Conservation (phyloP, 2,329 filamentous ascomycete species). For the Hypoxylon sp. region DNA sequence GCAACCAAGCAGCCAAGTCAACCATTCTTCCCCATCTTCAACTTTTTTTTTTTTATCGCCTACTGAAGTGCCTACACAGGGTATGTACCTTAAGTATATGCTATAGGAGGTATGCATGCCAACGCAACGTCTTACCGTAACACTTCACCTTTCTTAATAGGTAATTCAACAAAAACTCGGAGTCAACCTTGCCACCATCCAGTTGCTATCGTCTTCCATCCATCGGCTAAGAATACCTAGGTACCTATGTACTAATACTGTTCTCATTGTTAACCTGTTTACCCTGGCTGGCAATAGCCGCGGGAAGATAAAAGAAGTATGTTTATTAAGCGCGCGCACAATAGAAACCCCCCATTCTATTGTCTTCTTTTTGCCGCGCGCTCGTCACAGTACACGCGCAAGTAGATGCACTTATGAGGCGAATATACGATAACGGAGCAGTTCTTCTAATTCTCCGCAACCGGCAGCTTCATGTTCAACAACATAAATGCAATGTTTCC, state of each 20-base stretch:
- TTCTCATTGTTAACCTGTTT: not conserved
- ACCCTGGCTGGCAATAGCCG: slow-evolving; percentile 4
- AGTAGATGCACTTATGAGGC: slow-evolving; percentile 15
- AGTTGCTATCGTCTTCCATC: not conserved
- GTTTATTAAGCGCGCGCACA: slow-evolving; percentile 28
- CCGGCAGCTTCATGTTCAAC: slow-evolving; percentile 11
- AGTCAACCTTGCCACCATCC: not conserved
- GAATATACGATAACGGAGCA: slow-evolving; percentile 2
- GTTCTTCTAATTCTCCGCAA: slow-evolving; percentile 15
- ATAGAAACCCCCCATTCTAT: not conserved
- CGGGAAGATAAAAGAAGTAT: slow-evolving; percentile 1
- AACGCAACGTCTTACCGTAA: slow-evolving; percentile 21
- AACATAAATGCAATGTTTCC: not conserved
- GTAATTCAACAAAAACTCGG: not conserved
- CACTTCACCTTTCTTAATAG: slow-evolving; percentile 1
- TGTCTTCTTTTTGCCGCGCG: slow-evolving; percentile 26
- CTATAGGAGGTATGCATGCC: not conserved
- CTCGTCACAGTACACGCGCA: slow-evolving; percentile 18
- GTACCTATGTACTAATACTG: not conserved
- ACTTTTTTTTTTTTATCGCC: too few relatives aligned
- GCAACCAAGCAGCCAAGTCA: not conserved
- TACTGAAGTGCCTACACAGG: too few relatives aligned
- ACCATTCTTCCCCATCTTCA: not conserved
- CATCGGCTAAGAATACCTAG: not conserved
- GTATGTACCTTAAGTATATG: too few relatives aligned